phyloP scores from a whole-genome alignment of 768 basidiomycete species.

The Myochromella boudieri region DNA sequence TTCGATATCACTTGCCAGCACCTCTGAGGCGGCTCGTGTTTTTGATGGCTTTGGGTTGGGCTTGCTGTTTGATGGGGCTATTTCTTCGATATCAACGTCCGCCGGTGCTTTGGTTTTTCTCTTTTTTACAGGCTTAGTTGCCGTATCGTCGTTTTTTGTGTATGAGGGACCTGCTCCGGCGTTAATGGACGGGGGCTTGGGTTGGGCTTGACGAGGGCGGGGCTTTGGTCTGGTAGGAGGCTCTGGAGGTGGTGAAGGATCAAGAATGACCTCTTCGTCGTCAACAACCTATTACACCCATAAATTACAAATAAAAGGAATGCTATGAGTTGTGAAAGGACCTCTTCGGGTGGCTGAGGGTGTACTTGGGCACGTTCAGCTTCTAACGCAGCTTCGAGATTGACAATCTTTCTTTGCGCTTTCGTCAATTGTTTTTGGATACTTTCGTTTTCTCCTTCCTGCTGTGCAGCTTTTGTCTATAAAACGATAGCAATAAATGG shows the following conservation, averaged over 20 bases:
- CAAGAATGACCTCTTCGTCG: slow-evolving; percentile 6
- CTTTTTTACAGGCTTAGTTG: slow-evolving; percentile 2
- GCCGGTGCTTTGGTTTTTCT: slow-evolving; percentile 5
- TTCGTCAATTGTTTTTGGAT: slow-evolving; percentile 32
- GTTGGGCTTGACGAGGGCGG: slow-evolving; percentile 4
- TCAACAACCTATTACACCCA: background rate
- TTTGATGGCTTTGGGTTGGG: slow-evolving; percentile 7
- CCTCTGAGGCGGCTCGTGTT: background rate
- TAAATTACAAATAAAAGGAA: no score
- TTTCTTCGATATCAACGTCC: slow-evolving; percentile 14
- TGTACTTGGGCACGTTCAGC: slow-evolving; percentile 33
- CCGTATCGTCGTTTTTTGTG: background rate
- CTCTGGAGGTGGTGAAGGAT: slow-evolving; percentile 7
- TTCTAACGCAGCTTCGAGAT: slow-evolving; percentile 45
- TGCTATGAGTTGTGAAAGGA: no score
- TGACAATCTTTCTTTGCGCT: slow-evolving; percentile 41
- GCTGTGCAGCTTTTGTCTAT: slow-evolving; percentile 39
- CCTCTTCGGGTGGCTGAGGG: slow-evolving; percentile 25
- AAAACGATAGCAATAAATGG: background rate
- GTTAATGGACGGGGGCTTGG: slow-evolving; percentile 5
- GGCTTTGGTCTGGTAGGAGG: slow-evolving; percentile 10
- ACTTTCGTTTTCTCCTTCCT: slow-evolving; percentile 35
- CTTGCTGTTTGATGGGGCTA: no score
- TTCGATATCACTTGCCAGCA: slow-evolving; percentile 19
- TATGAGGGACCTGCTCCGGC: slow-evolving; percentile 13